Evolutionary conservation across 345 rosid genomes (phyloP).

Genomic region (Gossypium rotundifolium): DNA sequence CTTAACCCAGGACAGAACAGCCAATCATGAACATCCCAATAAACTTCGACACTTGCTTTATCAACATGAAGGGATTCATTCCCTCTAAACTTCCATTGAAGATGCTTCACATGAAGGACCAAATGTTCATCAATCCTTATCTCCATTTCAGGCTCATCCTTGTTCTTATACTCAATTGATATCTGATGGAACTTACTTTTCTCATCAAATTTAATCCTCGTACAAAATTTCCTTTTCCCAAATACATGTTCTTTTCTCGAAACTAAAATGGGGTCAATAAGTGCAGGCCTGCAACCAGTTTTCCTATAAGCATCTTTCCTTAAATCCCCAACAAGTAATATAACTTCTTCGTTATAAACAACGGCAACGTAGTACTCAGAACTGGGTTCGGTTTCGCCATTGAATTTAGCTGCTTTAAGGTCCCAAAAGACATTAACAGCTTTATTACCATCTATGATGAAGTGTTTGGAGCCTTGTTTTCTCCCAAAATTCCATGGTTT

Average conservation of each 20-base stretch:
- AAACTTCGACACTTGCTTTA: slow-evolving; percentile 50
- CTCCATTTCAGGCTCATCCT: slow-evolving; percentile 55
- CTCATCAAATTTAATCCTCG: slow-evolving; percentile 47
- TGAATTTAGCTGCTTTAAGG: slow-evolving; percentile 56
- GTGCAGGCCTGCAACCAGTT: slow-evolving; percentile 63
- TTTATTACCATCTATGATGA: slow-evolving; percentile 41
- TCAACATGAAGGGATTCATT: slow-evolving; percentile 47
- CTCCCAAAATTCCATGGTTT: slow-evolving; percentile 81
- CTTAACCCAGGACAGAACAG: slow-evolving; percentile 59
- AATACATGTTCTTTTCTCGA: slow-evolving; percentile 62
- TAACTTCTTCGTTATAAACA: slow-evolving; percentile 69
- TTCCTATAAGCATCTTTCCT: slow-evolving; percentile 65
- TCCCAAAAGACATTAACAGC: slow-evolving; percentile 61
- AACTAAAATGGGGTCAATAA: slow-evolving; percentile 54
- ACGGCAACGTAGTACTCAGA: slow-evolving; percentile 77
- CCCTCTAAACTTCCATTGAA: slow-evolving; percentile 80
- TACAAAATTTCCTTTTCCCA: slow-evolving; percentile 53
- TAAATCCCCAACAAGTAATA: slow-evolving; percentile 72
- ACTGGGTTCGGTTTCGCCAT: slow-evolving; percentile 59
- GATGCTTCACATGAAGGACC: slow-evolving; percentile 60
- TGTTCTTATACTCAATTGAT: slow-evolving; percentile 55
- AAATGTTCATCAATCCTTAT: slow-evolving; percentile 52
- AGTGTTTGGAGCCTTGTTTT: slow-evolving; percentile 58
- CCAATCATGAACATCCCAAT: slow-evolving; percentile 84
- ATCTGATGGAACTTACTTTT: slow-evolving; percentile 51